Evolutionary conservation across 2,329 filamentous ascomycete species (phyloP).

Genomic region (Teratosphaeria nubilosa): DNA sequence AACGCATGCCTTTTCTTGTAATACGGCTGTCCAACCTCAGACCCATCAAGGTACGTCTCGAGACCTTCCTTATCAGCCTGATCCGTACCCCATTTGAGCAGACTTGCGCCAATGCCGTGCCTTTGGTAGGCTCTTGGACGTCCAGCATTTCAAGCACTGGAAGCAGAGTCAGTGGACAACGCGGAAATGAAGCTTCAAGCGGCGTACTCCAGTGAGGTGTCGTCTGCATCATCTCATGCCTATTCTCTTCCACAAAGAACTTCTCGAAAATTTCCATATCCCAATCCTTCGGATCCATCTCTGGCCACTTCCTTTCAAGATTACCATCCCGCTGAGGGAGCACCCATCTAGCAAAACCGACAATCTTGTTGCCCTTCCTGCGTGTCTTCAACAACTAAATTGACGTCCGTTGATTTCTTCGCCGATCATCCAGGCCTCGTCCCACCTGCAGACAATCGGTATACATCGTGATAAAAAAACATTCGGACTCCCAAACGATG

Average conservation of each 20-base stretch:
- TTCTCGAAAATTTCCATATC: conserved; percentile 6
- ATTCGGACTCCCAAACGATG: not conserved
- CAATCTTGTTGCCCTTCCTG: conserved; percentile 4
- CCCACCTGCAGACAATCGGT: conserved; percentile 1
- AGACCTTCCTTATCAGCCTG: conserved; percentile 8
- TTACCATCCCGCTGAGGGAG: conserved; percentile 7
- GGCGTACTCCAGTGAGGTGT: not conserved
- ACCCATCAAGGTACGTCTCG: conserved; percentile 10
- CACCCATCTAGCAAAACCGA: conserved; percentile 8
- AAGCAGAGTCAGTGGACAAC: not conserved
- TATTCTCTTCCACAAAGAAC: conserved; percentile 9
- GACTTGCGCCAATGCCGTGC: conserved; percentile 5
- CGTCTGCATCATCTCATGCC: conserved; percentile 1
- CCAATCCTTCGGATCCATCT: conserved; percentile 1
- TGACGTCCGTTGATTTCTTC: conserved; percentile 6
- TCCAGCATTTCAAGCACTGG: conserved; percentile 10
- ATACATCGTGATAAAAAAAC: not conserved
- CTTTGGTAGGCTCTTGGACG: conserved; percentile 8
- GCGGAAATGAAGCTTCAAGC: not conserved
- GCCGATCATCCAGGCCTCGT: conserved; percentile 6
- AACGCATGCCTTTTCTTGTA: conserved; percentile 8
- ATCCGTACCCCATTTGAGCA: conserved; percentile 11
- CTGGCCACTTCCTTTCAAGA: conserved; percentile 5
- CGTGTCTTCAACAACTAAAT: conserved; percentile 11
- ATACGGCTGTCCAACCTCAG: conserved; percentile 7